Conservation (phyloP, 2,329 filamentous ascomycete species). For the Fusarium sp. region DNA sequence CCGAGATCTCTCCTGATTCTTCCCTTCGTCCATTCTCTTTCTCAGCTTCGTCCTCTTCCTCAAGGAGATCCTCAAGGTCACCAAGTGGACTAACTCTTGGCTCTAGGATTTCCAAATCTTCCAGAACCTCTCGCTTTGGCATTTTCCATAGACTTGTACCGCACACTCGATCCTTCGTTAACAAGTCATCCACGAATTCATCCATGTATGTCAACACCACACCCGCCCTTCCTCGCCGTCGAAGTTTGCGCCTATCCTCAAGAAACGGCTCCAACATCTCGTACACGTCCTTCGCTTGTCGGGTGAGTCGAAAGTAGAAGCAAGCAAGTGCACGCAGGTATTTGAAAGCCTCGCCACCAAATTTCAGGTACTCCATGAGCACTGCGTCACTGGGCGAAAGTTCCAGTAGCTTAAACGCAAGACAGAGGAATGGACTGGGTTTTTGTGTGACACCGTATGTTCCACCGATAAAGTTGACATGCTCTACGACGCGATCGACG, state of each 20-base stretch:
- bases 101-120: constrained; percentile 90
- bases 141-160: constrained; percentile 94
- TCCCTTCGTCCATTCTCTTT: constrained; percentile 49
- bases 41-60: constrained; percentile 67
- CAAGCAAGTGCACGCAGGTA: constrained; percentile 90
- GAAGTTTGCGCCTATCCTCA: constrained; percentile 85
- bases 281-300: constrained; percentile 85
- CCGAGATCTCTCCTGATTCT: constrained; percentile 57
- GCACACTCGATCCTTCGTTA: constrained; percentile 90
- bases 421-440: constrained; percentile 91
- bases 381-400: constrained; percentile 84
- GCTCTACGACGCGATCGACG: constrained; percentile 88
- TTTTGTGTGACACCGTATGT: constrained; percentile 87
- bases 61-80: constrained; percentile 79
- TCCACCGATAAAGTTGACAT: constrained; percentile 85
- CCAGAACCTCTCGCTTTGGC: constrained; percentile 82
- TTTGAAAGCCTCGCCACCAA: constrained; percentile 81
- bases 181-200: constrained; percentile 91
- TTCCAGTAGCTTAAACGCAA: constrained; percentile 94
- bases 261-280: constrained; percentile 83
- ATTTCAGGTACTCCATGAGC: constrained; percentile 81
- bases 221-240: constrained; percentile 78
- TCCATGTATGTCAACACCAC: constrained; percentile 86
- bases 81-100: constrained; percentile 86
- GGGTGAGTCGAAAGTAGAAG: constrained; percentile 93